Evolutionary conservation across 2,329 filamentous ascomycete genomes (phyloP), one percentile per base, ranked within the genome.

Genomic region (Fusarium pseudograminearum): DNA sequence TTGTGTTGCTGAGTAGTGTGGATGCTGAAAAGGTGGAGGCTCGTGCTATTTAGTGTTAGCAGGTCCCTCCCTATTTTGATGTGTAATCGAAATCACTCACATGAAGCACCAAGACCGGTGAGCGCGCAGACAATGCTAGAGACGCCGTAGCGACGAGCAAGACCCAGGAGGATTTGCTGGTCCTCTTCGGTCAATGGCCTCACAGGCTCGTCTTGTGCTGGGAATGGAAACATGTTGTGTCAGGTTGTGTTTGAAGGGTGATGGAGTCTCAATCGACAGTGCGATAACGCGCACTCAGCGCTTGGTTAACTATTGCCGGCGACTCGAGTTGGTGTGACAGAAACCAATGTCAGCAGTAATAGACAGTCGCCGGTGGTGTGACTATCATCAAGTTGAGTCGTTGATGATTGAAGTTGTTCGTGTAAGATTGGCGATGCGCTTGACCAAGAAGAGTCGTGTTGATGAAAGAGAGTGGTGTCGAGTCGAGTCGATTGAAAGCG

Each of bases 1-100:
- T 83, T 22, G 78, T 74, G 64, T 76, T 80, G 74, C 80, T 83
- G 61, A 81, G 76, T 22, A 82, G 72, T 15, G 80, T 82, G 22
- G 75, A 78, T 48, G 79, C 77, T n/a, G 80, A 82, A 24, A 81
- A 74, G 15, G 78, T 79, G 6, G 81, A 83, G 52, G 78, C 76
- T 41, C 79, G 80, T 10, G 80, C 80, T 82, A 57, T 44, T n/a
- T n/a, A 10, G 45, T 67, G 61, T 74, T 44, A 73, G 65, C 51
- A 26, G 3, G 34, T 36, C 46, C 40, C 52, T 36, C 46, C 40
- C 52, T 16, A 55, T 42, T 22, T 26, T 54, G 61, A 30, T 57
- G 36, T 51, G 26, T 31, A 34, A 28, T 33, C 38, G n/a, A 52
- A 33, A 56, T 53, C 36, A 77, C 79, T 76, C 75, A 81, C 80